These are phyloP conservation scores for Vitis riparia DNA, from an alignment of 164 flowering plant species.

Conservation along the genomic window DNA sequence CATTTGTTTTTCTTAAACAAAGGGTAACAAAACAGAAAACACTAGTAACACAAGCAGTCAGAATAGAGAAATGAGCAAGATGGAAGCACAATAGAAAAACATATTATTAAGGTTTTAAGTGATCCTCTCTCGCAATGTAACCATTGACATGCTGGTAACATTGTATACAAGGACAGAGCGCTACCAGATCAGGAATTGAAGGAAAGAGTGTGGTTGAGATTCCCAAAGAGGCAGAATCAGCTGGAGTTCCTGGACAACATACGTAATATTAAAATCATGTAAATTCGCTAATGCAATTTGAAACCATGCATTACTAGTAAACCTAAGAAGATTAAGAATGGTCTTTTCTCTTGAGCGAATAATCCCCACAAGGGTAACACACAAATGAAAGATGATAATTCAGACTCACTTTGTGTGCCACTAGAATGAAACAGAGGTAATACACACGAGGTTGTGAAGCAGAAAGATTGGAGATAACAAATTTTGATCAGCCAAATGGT, in stretches of 20 bases:
- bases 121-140: not conserved
- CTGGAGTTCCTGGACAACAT: slow-evolving; percentile 78
- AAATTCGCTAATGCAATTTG: not conserved
- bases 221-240: slow-evolving; percentile 86
- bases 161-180: not conserved
- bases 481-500: no score
- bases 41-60: not conserved
- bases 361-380: not conserved
- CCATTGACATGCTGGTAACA: not conserved
- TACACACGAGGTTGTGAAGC: no score
- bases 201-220: slow-evolving; percentile 71
- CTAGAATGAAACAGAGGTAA: no score
- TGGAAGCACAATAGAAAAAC: not conserved
- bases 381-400: not conserved
- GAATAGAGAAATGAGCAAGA: not conserved
- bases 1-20: not conserved
- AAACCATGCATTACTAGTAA: not conserved
- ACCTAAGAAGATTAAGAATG: not conserved
- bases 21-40: not conserved
- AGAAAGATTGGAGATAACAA: no score
- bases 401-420: not conserved
- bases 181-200: slow-evolving; percentile 75
- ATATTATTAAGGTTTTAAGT: not conserved
- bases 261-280: not conserved
- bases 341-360: not conserved